Conservation (phyloP, 768 basidiomycete species). For the Naganishia friedmannii region DNA sequence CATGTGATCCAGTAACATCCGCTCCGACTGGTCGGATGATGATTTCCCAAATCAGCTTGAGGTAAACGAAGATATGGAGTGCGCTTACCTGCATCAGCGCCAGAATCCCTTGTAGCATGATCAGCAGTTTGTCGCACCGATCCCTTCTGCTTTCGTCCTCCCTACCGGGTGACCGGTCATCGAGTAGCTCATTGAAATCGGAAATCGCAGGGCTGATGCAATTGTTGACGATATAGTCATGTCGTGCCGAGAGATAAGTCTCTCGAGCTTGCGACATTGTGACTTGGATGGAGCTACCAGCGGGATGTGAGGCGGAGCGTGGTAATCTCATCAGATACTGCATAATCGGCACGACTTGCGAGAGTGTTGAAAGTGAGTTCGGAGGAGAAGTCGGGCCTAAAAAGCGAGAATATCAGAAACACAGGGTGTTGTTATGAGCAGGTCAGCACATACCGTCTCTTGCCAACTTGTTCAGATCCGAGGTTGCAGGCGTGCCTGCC, state of each 20-base stretch:
- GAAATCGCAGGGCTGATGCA: conserved; percentile 36
- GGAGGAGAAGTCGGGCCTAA: conserved; percentile 44
- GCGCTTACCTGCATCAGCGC: conserved; percentile 44
- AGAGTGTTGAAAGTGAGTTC: conserved; percentile 41
- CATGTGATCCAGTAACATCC: conserved; percentile 41
- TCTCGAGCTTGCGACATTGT: conserved; percentile 27
- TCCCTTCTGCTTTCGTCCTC: conserved; percentile 36
- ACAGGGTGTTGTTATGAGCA: no score
- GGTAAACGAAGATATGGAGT: background rate
- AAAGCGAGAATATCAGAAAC: background rate
- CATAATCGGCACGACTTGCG: conserved; percentile 10
- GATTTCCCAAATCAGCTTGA: background rate
- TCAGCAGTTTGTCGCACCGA: conserved; percentile 37
- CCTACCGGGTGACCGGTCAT: conserved; percentile 41
- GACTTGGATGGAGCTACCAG: conserved; percentile 27
- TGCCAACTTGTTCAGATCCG: conserved; percentile 39
- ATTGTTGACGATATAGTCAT: conserved; percentile 37
- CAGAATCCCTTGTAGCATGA: conserved; percentile 41
- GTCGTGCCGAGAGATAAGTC: conserved; percentile 34
- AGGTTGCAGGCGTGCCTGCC: conserved; percentile 36
- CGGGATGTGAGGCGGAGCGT: conserved; percentile 36
- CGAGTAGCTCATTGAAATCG: conserved; percentile 43
- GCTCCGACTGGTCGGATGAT: conserved; percentile 41
- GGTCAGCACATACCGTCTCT: conserved; percentile 36
- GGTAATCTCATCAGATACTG: conserved; percentile 21